Evolutionary conservation across 495 filamentous ascomycete species (phyloP), one percentile per base, ranked within the genome.

Genomic region (Aspergillus sparsus): DNA sequence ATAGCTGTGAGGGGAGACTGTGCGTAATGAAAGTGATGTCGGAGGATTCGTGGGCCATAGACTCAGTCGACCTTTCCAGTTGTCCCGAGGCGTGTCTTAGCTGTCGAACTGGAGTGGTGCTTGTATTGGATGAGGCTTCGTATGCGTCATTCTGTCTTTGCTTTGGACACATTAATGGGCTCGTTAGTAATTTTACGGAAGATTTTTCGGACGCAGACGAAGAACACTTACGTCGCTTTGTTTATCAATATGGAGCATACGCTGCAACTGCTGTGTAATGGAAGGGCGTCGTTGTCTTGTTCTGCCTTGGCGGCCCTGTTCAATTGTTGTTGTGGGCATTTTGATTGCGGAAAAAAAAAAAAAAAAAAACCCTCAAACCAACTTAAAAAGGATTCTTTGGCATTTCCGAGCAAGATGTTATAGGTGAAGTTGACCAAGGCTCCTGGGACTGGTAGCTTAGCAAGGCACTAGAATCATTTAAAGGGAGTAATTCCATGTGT

Each of bases 231-330:
- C 75, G 61, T 70, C 68, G 5, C 52, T 61, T 12, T 60, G 46
- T 44, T 63, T 70, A 53, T 74, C 73, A 7, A 65, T 51, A 49
- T 66, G 63, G 10, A 77, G 62, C 12, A 71, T 65, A 12, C 75
- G 75, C 39, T 75, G 72, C 21, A 77, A 62, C 15, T 74, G 72
- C 49, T 70, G 65, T 7, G 75, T 67, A 59, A 77, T 62, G 10
- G 73, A 77, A 12, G 68, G 68, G 9, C 13, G 10, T 69, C 72
- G 66, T 16, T 71, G 69, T 57, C 59, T 55, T 35, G 67, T 68
- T 62, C 60, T 63, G 53, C 55, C 60, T 33, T 60, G 65, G 61
- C 58, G 63, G 15, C 12, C 33, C 15, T 39, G 16, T 36, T 60
- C 58, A 18, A 49, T 41, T 10, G 53, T 42, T 41, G 58, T 51